Percentiles rank a stretch among this genome's conserved stretches.
Evolutionary conservation across 352 stramenopile genomes (phyloP).

Genomic region (Phytophthora tentaculata): DNA sequence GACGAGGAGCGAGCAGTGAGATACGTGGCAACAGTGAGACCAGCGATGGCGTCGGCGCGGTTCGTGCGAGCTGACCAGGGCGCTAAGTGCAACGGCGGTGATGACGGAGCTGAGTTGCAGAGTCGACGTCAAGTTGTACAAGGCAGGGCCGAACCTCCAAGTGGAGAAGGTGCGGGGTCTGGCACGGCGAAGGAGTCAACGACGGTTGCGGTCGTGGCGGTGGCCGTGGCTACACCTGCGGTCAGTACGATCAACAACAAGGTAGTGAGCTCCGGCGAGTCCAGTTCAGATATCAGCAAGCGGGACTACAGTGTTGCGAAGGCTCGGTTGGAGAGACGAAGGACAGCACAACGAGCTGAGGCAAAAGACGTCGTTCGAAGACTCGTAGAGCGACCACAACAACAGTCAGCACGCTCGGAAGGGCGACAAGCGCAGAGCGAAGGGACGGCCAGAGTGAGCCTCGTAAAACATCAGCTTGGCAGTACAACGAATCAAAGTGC

Average conservation of each 20-base stretch:
- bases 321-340: too few species aligned
- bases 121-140: neutral
- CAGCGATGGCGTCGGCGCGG: neutral
- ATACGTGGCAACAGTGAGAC: constrained; percentile 1
- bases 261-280: too few species aligned
- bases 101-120: neutral
- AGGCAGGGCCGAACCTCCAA: neutral
- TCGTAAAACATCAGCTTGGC: neutral
- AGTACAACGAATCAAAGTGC: neutral
- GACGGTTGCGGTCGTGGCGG: too few species aligned
- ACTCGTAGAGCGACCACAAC: neutral
- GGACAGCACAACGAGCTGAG: neutral
- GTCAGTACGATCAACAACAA: neutral
- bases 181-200: neutral
- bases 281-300: too few species aligned
- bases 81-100: neutral
- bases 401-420: neutral
- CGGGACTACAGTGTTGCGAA: too few species aligned
- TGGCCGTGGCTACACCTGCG: neutral
- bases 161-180: neutral
- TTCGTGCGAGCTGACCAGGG: neutral
- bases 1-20: neutral
- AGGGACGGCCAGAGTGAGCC: neutral
- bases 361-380: neutral
- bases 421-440: too few species aligned